Evolutionary conservation across 2,329 filamentous ascomycete genomes (phyloP).

Genomic region (Acephala macrosclerotiorum): DNA sequence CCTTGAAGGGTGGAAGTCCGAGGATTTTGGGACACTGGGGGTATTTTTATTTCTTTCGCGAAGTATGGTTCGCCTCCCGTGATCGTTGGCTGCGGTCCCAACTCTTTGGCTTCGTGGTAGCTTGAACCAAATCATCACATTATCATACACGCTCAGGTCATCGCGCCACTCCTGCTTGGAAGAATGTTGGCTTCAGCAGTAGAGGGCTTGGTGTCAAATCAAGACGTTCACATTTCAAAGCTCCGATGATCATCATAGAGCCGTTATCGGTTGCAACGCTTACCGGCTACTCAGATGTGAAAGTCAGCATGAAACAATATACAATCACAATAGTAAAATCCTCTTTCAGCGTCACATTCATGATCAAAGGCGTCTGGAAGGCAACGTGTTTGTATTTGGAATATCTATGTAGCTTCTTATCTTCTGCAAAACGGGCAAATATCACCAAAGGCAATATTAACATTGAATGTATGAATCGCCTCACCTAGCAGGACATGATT

Average conservation of each 20-base stretch:
- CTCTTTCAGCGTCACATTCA: background rate
- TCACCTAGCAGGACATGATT: no score
- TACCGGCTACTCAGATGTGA: background rate
- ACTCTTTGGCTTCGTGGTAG: no score
- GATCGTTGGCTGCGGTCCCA: no score
- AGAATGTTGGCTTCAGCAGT: no score
- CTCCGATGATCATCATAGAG: background rate
- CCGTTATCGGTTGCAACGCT: background rate
- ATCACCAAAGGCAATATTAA: background rate
- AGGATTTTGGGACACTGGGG: no score
- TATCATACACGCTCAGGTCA: no score
- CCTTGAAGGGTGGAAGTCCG: no score
- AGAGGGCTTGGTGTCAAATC: background rate
- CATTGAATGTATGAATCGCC: background rate
- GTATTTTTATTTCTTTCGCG: no score
- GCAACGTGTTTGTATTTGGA: background rate
- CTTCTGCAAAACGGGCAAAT: background rate
- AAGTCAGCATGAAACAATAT: background rate
- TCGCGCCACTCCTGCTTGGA: no score
- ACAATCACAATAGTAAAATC: background rate
- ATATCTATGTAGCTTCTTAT: background rate
- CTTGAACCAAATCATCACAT: no score
- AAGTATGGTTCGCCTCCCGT: no score
- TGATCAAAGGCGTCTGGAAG: background rate
- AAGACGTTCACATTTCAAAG: background rate